Conservation (phyloP, 2,329 filamentous ascomycete species). For the Ophiostoma montium region DNA sequence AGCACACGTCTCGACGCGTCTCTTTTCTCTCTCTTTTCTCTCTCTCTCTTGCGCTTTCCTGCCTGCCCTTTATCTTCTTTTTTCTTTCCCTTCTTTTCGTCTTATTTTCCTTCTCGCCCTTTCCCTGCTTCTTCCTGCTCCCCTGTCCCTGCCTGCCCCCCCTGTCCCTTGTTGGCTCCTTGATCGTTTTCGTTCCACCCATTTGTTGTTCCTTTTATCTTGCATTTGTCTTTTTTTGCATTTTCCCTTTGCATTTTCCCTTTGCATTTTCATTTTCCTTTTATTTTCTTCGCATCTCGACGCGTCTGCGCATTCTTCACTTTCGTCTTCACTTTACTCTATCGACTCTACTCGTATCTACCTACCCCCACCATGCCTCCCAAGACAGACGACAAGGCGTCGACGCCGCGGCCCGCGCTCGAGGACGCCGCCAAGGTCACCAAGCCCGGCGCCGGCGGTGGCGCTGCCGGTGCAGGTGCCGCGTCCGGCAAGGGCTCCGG, state of each 20-base stretch:
- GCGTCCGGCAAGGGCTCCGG: conserved; percentile 11
- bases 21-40: background rate
- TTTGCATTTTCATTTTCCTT: background rate
- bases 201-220: too few species aligned
- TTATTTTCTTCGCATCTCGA: background rate
- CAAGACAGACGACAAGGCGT: conserved; percentile 7
- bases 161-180: too few species aligned
- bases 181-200: too few species aligned
- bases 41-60: background rate
- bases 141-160: too few species aligned
- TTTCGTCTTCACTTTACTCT: too few species aligned
- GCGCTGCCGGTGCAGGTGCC: background rate
- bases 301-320: background rate
- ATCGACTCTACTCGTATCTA: too few species aligned
- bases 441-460: conserved; percentile 8
- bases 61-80: background rate
- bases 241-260: background rate
- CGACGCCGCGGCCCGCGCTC: conserved; percentile 10
- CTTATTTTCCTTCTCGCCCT: background rate
- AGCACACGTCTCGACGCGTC: too few species aligned
- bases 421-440: conserved; percentile 14
- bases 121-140: too few species aligned
- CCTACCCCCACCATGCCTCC: conserved; percentile 9
- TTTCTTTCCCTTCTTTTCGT: background rate
- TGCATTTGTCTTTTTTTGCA: background rate